These are phyloP conservation scores for Xylaria sp. DNA, from an alignment of 2,329 filamentous ascomycete genomes.

Conservation along the genomic window DNA sequence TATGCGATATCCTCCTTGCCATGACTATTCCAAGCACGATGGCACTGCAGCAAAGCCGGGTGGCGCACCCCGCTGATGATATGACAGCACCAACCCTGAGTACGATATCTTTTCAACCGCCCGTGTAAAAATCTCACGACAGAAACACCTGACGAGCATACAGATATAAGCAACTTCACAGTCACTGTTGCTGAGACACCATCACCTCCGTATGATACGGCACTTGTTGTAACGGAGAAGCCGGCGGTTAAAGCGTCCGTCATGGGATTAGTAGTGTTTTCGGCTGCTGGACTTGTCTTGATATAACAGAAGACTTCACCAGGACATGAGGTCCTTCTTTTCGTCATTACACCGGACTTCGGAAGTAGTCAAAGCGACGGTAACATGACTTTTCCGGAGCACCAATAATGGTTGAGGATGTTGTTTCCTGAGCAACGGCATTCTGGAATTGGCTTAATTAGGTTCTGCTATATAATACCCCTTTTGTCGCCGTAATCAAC, in stretches of 20 bases:
- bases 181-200: constrained; percentile 16
- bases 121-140: neutral
- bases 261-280: constrained; percentile 32
- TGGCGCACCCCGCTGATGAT: constrained; percentile 19
- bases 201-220: constrained; percentile 18
- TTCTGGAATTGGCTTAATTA: constrained; percentile 12
- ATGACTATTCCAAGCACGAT: constrained; percentile 16
- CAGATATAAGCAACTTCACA: constrained; percentile 24
- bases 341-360: constrained; percentile 25
- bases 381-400: constrained; percentile 3
- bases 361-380: neutral
- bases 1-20: constrained; percentile 18
- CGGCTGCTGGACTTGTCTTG: constrained; percentile 29
- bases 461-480: constrained; percentile 12
- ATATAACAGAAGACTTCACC: constrained; percentile 20
- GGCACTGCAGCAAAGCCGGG: constrained; percentile 20
- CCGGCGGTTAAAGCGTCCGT: constrained; percentile 29
- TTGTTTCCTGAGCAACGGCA: constrained; percentile 10
- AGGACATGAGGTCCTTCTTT: neutral
- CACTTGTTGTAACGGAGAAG: constrained; percentile 24
- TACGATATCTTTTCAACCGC: constrained; percentile 14
- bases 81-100: constrained; percentile 13
- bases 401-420: constrained; percentile 2
- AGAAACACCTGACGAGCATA: constrained; percentile 15
- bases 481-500: constrained; percentile 10